Base-by-base conservation (phyloP, 495 filamentous ascomycete species). In the Cetradonia linearis region DNA sequence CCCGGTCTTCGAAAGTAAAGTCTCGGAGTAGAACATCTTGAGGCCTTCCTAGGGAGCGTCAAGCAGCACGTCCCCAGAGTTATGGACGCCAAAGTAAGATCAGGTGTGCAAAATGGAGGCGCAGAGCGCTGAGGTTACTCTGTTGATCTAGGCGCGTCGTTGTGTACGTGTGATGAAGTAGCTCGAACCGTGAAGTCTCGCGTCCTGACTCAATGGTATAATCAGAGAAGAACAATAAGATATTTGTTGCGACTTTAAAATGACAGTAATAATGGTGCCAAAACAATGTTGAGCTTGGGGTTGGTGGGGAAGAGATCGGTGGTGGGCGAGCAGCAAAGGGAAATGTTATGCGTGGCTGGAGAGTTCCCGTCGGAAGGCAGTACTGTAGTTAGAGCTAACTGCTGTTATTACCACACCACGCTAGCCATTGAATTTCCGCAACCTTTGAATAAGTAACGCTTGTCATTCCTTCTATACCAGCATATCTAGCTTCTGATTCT, bases 11-110 rank as follows among this genome's bases (percentile, higher is more conserved):
- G 90, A 91, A 62, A 98, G 83, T 59, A 98, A 82, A 50, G 90
- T 90, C 77, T 95, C 92, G 27, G 93, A 96, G 74, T 95, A 98
- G 77, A 98, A 98, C 93, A 98, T 98, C 70, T 71, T 75, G 79
- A 66, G 55, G 62, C 40, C 23, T 2, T 30, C 31, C 60, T 36
- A 58, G 49, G 56, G 60, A 53, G 49, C 38, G 58, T 66, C 46
- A 33, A 58, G 37, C 23, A 64, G 48, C 42, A 34, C 38, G 59
- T 52, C 28, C 58, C 40, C 58, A 64, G 49, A 64, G 60, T 58
- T 40, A 34, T 48, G 64, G 59, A 68, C 50, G 53, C 50, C 18
- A 36, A 11, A 23, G 14, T 52, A 36, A 50, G 6, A 58, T 54
- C 47, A 38, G 65, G 66, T 52, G 68, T 61, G 67, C 62, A 65